phyloP scores from a whole-genome alignment of 768 basidiomycete species.

The Tricholoma bakamatsutake region DNA sequence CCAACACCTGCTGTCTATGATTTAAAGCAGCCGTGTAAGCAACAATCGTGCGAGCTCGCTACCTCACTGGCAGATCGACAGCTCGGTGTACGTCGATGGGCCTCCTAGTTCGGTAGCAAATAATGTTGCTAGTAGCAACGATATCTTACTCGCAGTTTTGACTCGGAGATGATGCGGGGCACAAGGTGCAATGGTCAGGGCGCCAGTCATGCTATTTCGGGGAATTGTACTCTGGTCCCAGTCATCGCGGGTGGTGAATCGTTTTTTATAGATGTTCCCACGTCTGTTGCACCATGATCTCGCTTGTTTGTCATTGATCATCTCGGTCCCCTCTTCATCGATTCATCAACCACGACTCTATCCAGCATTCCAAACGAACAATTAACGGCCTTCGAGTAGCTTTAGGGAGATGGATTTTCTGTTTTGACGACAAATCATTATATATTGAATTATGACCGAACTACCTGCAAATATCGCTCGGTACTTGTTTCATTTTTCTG shows the following conservation, averaged over 20 bases:
- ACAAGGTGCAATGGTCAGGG: too few relatives aligned
- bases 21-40: too few relatives aligned
- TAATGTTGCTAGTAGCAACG: too few relatives aligned
- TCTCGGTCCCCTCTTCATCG: slow-evolving; percentile 5
- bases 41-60: too few relatives aligned
- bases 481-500: slow-evolving; percentile 23
- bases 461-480: slow-evolving; percentile 38
- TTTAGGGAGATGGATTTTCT: slow-evolving; percentile 28
- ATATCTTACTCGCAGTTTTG: too few relatives aligned
- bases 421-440: slow-evolving; percentile 18
- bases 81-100: too few relatives aligned
- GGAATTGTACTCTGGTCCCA: too few relatives aligned
- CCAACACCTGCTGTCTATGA: too few relatives aligned
- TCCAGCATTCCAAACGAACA: slow-evolving; percentile 4
- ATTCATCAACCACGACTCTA: not conserved
- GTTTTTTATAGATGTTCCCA: slow-evolving; percentile 13
- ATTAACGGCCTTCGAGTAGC: slow-evolving; percentile 1
- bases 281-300: slow-evolving; percentile 11
- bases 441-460: slow-evolving; percentile 34
- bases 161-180: too few relatives aligned
- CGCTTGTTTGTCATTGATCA: slow-evolving; percentile 11
- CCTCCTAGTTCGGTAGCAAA: too few relatives aligned
- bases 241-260: not conserved
- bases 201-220: too few relatives aligned
- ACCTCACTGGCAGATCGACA: too few relatives aligned